Percentiles rank a stretch among this genome's conserved stretches.
phyloP scores from a whole-genome alignment of 169 alveolate species.

The Eimeria nieschulzi region DNA sequence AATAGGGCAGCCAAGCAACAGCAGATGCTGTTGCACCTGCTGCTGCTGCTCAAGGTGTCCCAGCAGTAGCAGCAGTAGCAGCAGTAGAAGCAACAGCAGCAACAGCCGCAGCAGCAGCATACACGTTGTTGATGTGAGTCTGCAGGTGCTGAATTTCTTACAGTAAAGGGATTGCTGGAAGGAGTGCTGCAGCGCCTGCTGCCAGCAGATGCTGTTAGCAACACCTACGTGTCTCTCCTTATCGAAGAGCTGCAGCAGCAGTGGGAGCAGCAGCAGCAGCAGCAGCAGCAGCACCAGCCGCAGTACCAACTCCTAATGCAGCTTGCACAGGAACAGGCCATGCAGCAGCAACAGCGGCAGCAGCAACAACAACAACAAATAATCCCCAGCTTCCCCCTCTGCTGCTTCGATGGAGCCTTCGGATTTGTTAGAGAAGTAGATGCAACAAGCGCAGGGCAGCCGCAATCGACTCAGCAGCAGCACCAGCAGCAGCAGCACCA shows the following conservation, averaged over 20 bases:
- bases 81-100: background rate
- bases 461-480: background rate
- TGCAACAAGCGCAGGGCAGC: constrained; percentile 1
- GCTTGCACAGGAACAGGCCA: constrained; percentile 3
- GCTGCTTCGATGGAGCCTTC: background rate
- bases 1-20: background rate
- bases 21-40: background rate
- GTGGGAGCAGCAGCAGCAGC: constrained; percentile 30
- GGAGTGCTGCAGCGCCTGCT: constrained; percentile 33
- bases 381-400: background rate
- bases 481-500: constrained; percentile 16
- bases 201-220: background rate
- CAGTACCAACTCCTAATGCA: constrained; percentile 15
- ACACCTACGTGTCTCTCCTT: background rate
- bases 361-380: background rate
- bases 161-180: constrained; percentile 24
- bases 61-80: background rate
- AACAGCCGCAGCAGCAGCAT: background rate
- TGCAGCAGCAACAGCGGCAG: constrained; percentile 5
- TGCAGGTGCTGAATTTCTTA: constrained; percentile 19
- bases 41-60: too few species aligned
- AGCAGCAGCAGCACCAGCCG: background rate
- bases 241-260: constrained; percentile 8
- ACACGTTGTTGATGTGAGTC: background rate
- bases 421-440: background rate